Evolutionary conservation across 495 filamentous ascomycete genomes (phyloP).

Genomic region (Entonaema liquescens): DNA sequence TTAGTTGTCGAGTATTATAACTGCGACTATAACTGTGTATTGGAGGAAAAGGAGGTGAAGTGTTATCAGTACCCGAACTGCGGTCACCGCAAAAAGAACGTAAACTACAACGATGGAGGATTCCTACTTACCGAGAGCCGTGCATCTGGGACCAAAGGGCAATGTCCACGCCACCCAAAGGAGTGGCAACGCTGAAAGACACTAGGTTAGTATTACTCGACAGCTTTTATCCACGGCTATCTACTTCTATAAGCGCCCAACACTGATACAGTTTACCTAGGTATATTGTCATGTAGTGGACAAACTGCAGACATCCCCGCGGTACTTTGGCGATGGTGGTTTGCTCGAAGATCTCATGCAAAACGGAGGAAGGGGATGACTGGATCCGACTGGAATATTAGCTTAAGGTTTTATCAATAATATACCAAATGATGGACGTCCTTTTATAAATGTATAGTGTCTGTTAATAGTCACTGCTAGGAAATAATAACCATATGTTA

Average conservation of each 20-base stretch:
- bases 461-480: no score
- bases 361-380: no score
- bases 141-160: slow-evolving; percentile 2
- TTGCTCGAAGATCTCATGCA: no score
- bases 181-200: slow-evolving; percentile 10
- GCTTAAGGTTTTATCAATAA: no score
- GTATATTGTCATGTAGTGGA: not conserved
- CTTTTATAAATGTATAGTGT: no score
- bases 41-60: not conserved
- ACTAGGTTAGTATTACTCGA: not conserved
- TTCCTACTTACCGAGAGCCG: not conserved
- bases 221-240: not conserved
- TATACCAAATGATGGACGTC: no score
- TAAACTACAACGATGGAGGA: not conserved
- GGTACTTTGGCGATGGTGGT: not conserved
- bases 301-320: not conserved
- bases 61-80: not conserved
- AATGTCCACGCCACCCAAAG: slow-evolving; percentile 8
- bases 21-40: slow-evolving; percentile 5
- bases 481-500: no score
- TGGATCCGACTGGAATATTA: no score
- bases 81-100: not conserved
- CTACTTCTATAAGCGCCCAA: not conserved
- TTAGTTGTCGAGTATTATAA: not conserved
- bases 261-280: not conserved